Base-by-base conservation (phyloP, 2,329 filamentous ascomycete species). In the Xylariomycetidae sp. region DNA sequence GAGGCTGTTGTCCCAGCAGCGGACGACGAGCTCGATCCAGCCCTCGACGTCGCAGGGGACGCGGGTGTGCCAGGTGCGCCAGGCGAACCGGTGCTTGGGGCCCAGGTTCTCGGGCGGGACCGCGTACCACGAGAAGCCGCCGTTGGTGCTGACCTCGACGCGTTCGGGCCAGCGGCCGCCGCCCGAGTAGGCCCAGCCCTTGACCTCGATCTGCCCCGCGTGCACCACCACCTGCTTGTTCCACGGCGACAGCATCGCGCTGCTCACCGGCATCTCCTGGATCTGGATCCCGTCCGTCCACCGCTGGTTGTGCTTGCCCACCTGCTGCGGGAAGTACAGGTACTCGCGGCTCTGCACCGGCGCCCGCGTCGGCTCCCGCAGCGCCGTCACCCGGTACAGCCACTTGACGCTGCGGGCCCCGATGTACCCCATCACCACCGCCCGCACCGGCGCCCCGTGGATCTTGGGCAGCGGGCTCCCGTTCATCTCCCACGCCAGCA, bases 401-500 rank as follows among this genome's bases (percentile, higher is more conserved):
- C 76, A 79, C 50, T 80, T 80, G 37, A 73, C 68, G 38, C 68
- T 74, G n/a, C 75, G 56, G 0, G 79, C 80, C 1, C 79, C 80
- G 37, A 84, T 82, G 43, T 82, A 82, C 0, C 77, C 77, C 43
- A 79, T 64, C 0, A 82, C 78, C 0, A 84, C 67, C 0, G 69
- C 63, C 5, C 80, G 67, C 0, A 85, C 58, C 0, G 80, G 80
- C 16, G 65, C 78, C 0, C 80, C 80, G 39, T 85, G 81, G 38
- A 83, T 82, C 9, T 64, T 67, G 0, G 79, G 80, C 0, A 85
- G 60, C 0, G 67, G 65, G 39, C 80, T 61, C 5, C 73, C 79
- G 42, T 85, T 85, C 80, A 85, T 85, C 47, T 82, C 75, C 77
- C 78, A 85, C 0, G 74, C 75, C 0, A 85, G 63, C 31, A 85